phyloP scores from a whole-genome alignment of 2,329 filamentous ascomycete genomes.

The Colletotrichum agaves region DNA sequence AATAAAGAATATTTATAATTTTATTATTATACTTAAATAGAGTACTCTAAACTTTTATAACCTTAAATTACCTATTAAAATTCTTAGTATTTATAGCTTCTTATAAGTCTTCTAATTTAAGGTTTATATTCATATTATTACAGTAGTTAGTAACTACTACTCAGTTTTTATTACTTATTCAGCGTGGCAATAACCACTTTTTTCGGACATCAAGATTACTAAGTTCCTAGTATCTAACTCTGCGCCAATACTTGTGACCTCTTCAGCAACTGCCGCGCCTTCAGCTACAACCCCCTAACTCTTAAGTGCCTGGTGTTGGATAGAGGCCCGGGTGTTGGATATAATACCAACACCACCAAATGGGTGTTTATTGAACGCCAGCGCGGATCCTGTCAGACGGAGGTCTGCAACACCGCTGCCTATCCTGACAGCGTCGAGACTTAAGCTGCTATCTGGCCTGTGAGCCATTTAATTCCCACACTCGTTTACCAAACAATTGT shows the following conservation, averaged over 20 bases:
- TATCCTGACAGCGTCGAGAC: neutral
- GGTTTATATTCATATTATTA: no score
- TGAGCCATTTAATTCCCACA: neutral
- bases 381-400: neutral
- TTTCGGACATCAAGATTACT: no score
- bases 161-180: no score
- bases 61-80: no score
- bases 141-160: no score
- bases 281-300: neutral
- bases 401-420: neutral
- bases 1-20: no score
- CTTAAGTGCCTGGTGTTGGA: neutral
- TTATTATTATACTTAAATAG: no score
- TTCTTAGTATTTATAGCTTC: no score
- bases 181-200: no score
- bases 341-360: neutral
- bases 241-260: conserved; percentile 7
- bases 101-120: no score
- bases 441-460: neutral
- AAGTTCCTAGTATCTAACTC: no score
- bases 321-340: neutral
- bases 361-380: conserved; percentile 1
- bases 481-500: neutral
- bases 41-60: no score
- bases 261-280: conserved; percentile 1